Evolutionary conservation across 352 stramenopile genomes (phyloP).

Genomic region (Globisporangium radiosum): DNA sequence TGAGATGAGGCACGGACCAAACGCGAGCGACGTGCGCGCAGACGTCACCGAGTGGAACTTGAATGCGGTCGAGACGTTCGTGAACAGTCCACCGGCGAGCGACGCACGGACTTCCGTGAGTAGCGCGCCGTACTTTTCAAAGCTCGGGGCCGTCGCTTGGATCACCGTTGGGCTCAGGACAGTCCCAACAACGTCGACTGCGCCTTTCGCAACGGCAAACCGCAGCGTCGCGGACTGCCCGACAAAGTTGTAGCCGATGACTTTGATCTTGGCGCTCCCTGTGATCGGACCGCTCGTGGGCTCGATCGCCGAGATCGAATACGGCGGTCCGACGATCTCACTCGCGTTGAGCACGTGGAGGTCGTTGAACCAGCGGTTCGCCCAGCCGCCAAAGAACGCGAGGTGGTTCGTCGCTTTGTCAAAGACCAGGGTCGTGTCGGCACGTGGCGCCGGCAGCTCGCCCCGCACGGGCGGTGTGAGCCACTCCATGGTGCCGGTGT

Average conservation of each 20-base stretch:
- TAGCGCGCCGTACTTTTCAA: conserved; percentile 91
- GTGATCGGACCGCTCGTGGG: conserved; percentile 93
- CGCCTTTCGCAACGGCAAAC: conserved; percentile 92
- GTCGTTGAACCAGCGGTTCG: conserved; percentile 94
- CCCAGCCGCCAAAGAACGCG: conserved; percentile 95
- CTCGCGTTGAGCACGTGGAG: conserved; percentile 90
- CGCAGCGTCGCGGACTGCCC: conserved; percentile 81
- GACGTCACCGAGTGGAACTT: conserved; percentile 94
- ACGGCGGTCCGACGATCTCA: conserved; percentile 94
- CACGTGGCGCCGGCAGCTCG: conserved; percentile 81
- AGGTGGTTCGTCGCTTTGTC: conserved; percentile 87
- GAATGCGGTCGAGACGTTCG: conserved; percentile 83
- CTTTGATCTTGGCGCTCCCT: conserved; percentile 84
- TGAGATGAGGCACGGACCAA: conserved; percentile 86
- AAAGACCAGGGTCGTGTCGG: conserved; percentile 93
- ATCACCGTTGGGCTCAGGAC: conserved; percentile 86
- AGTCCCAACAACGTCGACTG: conserved; percentile 85
- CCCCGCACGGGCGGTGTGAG: conserved; percentile 53
- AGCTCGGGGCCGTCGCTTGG: conserved; percentile 89
- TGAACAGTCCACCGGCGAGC: conserved; percentile 89
- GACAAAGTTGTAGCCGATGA: conserved; percentile 92
- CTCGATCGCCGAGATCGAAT: conserved; percentile 90
- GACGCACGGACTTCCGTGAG: conserved; percentile 86
- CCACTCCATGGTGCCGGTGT: conserved; percentile 87
- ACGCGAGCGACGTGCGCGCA: conserved; percentile 88